Evolutionary conservation across 352 stramenopile species (phyloP), one percentile per base, ranked within the genome.

Genomic region (Phytophthora podocarpi): DNA sequence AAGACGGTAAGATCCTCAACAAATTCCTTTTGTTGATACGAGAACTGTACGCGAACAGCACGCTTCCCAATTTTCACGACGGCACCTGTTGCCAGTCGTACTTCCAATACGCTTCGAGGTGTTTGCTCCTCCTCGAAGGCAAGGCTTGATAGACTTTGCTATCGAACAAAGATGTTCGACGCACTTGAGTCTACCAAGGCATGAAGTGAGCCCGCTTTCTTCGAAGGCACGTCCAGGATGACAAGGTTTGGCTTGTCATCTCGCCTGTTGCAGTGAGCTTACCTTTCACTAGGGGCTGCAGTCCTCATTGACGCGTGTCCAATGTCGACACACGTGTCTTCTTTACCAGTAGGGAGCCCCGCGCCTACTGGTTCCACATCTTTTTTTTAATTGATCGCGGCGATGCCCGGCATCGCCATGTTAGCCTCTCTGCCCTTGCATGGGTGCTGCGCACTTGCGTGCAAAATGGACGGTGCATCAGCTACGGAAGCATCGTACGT

Each of bases 81-180:
- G n/a, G n/a, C n/a, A n/a, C n/a, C n/a, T n/a, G n/a, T n/a, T n/a
- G n/a, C n/a, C n/a, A n/a, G n/a, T 24, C 36, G 18, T 16, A 27
- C 36, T 24, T 43, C 36, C 36, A 43, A 43, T 16, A 8, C 1
- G 12, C 36, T 15, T 21, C 36, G 36, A 43, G 36, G 36, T 13
- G 12, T 26, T 10, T 43, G 16, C 16, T 15, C 36, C 36, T 24
- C 18, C 18, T 43, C 36, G 15, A 27, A 27, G 5, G 26, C 36
- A 5, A 43, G 15, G 2, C 2, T 6, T 21, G 6, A 6, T 5
- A 43, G 36, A 27, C 36, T 27, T 15, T 43, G 16, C 16, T 43
- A 18, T 43, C 36, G 36, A 43, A 43, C 18, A 43, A 43, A 41
- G 7, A n/a, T 43, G 16, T 27, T 43, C 36, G 36, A 43, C 36